These are phyloP conservation scores for Leccinum disarticulatum DNA, from an alignment of 768 basidiomycete species.

Conservation along the genomic window DNA sequence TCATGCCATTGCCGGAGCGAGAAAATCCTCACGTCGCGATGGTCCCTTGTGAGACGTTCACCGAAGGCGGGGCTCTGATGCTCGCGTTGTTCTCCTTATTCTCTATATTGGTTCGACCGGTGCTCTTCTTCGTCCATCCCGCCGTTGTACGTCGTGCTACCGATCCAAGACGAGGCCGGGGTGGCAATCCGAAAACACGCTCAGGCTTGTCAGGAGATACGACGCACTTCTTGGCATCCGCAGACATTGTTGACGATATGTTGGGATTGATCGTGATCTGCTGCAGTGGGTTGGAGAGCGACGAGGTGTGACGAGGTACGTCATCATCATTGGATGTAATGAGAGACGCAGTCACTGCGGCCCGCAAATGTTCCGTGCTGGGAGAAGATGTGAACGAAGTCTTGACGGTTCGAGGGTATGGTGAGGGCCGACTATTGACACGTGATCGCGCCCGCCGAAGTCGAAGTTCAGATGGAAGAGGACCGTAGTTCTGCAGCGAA, in stretches of 20 bases:
- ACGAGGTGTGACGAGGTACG: constrained; percentile 16
- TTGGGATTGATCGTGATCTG: constrained; percentile 45
- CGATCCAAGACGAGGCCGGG: constrained; percentile 55
- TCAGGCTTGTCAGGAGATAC: constrained; percentile 31
- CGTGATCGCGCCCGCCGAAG: constrained; percentile 62
- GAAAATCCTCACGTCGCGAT: constrained; percentile 54
- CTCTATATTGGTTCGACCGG: constrained; percentile 49
- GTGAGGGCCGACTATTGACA: constrained; percentile 69
- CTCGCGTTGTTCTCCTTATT: constrained; percentile 51
- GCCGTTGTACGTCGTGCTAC: constrained; percentile 55
- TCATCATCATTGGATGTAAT: constrained; percentile 18
- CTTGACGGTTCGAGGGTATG: constrained; percentile 62
- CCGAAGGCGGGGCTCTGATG: constrained; percentile 1
- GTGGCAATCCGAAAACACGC: constrained; percentile 23
- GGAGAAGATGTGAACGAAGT: constrained; percentile 41
- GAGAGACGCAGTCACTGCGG: constrained; percentile 22
- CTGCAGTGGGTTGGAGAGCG: constrained; percentile 38
- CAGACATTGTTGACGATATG: constrained; percentile 23
- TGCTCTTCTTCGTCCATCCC: constrained; percentile 66
- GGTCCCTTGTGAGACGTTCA: constrained; percentile 34
- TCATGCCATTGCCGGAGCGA: neutral
- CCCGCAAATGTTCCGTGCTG: constrained; percentile 36
- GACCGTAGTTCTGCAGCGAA: constrained; percentile 68
- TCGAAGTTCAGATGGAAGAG: constrained; percentile 71
- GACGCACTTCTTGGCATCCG: constrained; percentile 36